phyloP scores from a whole-genome alignment of 108 stramenopile genomes.

The Fistulifera pelliculosa region DNA sequence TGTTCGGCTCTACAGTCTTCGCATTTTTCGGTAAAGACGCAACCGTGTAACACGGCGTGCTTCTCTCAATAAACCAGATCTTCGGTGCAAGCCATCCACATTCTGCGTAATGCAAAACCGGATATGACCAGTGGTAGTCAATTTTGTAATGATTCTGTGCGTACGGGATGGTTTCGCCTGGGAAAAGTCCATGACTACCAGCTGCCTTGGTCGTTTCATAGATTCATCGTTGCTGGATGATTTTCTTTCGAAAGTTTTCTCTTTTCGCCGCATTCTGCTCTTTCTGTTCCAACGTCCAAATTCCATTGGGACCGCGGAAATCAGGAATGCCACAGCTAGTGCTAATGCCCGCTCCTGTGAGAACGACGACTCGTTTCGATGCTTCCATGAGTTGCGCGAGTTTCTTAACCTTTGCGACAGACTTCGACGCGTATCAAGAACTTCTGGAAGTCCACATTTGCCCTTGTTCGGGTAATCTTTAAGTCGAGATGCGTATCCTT shows the following conservation, averaged over 20 bases:
- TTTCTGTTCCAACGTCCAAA: slow-evolving; percentile 80
- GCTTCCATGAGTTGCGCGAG: slow-evolving; percentile 39
- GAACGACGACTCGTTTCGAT: slow-evolving; percentile 41
- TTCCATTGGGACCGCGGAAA: slow-evolving; percentile 91
- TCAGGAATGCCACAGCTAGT: slow-evolving; percentile 92
- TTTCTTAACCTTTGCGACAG: slow-evolving; percentile 41
- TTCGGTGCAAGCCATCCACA: slow-evolving; percentile 82
- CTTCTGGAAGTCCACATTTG: slow-evolving; percentile 77
- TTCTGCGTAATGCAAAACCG: slow-evolving; percentile 79
- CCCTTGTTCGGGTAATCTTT: slow-evolving; percentile 66
- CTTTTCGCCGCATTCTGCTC: slow-evolving; percentile 17
- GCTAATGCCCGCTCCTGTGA: slow-evolving; percentile 95
- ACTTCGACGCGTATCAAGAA: slow-evolving; percentile 43
- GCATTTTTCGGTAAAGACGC: slow-evolving; percentile 85
- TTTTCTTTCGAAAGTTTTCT: not conserved
- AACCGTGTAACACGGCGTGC: slow-evolving; percentile 71
- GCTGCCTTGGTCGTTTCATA: too few species aligned
- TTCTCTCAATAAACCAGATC: slow-evolving; percentile 55
- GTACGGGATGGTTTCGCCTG: slow-evolving; percentile 64
- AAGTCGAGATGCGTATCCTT: slow-evolving; percentile 44
- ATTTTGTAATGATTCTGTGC: slow-evolving; percentile 59
- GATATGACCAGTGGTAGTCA: slow-evolving; percentile 23
- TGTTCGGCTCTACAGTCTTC: slow-evolving; percentile 54
- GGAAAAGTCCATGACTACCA: slow-evolving; percentile 31
- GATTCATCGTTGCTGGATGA: not conserved